phyloP scores from a whole-genome alignment of 352 stramenopile species.

The Globisporangium irregulare region DNA sequence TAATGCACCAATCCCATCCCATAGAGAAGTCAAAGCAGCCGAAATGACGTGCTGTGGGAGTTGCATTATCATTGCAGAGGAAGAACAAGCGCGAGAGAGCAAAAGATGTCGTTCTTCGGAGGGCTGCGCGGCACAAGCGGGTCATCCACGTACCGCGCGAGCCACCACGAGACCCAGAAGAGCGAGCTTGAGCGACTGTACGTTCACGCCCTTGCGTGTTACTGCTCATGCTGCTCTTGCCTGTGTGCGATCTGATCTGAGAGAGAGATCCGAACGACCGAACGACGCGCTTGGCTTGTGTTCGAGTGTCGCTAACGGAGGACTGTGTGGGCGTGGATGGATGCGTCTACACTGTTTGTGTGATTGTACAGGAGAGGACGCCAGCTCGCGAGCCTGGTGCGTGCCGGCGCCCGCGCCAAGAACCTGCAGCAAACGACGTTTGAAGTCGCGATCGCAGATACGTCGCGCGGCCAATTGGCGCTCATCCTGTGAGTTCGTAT shows the following conservation, averaged over 20 bases:
- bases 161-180: constrained; percentile 68
- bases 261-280: neutral
- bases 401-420: constrained; percentile 73
- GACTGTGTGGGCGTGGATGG: neutral
- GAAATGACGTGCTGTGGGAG: neutral
- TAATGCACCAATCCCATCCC: neutral
- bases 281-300: constrained; percentile 2
- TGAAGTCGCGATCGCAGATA: constrained; percentile 67
- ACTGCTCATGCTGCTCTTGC: neutral
- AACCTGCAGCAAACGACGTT: constrained; percentile 86
- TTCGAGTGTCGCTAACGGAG: neutral
- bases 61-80: neutral
- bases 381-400: constrained; percentile 79
- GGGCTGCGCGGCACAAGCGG: constrained; percentile 53
- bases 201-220: constrained; percentile 14
- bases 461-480: constrained; percentile 39
- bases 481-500: constrained; percentile 44
- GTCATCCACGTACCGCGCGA: constrained; percentile 27
- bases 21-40: neutral
- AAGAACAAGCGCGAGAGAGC: constrained; percentile 1
- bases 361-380: constrained; percentile 48
- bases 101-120: constrained; percentile 63
- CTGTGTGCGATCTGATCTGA: neutral
- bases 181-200: constrained; percentile 82
- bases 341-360: neutral